A percentile compares a stretch with the other conserved stretches of the same genome.
Conservation (phyloP, 2,329 filamentous ascomycete genomes). For the Domatiomyces catenatus region DNA sequence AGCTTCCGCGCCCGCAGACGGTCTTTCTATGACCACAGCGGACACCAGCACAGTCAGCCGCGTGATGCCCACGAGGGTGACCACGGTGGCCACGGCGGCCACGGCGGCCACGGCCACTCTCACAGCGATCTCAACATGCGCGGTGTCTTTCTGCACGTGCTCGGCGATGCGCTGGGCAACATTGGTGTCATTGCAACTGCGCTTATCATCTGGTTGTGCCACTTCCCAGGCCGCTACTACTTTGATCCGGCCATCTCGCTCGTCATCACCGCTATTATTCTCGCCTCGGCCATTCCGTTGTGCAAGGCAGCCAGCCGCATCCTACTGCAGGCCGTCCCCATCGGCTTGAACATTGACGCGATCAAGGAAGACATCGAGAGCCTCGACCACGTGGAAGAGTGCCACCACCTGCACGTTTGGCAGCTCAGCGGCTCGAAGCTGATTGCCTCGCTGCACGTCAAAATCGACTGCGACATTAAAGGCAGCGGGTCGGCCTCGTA, state of each 20-base stretch:
- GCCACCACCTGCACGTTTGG: conserved; percentile 96
- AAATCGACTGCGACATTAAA: conserved; percentile 79
- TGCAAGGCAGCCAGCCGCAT: conserved; percentile 51
- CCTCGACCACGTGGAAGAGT: conserved; percentile 72
- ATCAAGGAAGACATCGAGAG: conserved; percentile 82
- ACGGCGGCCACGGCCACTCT: conserved; percentile 55
- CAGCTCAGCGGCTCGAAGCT: conserved; percentile 90
- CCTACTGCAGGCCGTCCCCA: conserved; percentile 81
- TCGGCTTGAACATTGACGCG: conserved; percentile 73
- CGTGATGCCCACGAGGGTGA: conserved; percentile 34
- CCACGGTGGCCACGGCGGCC: conserved; percentile 22
- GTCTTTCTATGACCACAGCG: conserved; percentile 38
- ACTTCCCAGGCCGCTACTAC: conserved; percentile 68
- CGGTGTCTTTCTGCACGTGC: conserved; percentile 51
- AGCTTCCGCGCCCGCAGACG: conserved; percentile 17
- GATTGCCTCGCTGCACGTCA: conserved; percentile 83
- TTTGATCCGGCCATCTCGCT: conserved; percentile 85
- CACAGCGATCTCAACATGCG: conserved; percentile 90
- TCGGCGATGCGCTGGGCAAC: conserved; percentile 34
- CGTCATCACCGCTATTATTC: conserved; percentile 69
- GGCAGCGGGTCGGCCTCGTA: conserved; percentile 63
- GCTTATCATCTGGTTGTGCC: conserved; percentile 79
- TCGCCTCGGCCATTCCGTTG: conserved; percentile 36
- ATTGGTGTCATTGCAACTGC: conserved; percentile 44
- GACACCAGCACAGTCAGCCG: conserved; percentile 70